These are phyloP conservation scores for Zalaria sp. DNA, from an alignment of 2,329 filamentous ascomycete species.

Conservation along the genomic window DNA sequence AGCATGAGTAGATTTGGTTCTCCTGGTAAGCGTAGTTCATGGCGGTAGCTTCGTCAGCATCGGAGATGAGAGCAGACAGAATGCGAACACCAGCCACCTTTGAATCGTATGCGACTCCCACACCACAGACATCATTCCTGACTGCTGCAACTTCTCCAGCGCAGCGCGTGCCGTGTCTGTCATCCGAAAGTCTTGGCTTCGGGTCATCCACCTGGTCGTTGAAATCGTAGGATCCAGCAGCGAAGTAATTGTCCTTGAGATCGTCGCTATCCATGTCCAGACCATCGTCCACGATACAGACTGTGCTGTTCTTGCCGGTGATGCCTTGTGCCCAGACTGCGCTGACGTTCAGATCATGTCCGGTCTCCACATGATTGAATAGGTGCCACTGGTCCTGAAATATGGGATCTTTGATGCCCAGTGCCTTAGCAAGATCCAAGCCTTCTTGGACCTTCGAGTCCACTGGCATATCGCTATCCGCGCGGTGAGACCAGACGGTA, in stretches of 20 bases:
- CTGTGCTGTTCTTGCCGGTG: constrained; percentile 76
- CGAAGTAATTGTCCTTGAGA: constrained; percentile 85
- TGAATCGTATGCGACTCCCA: constrained; percentile 90
- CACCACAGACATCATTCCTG: constrained; percentile 83
- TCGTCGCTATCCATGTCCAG: constrained; percentile 93
- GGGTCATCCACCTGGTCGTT: constrained; percentile 74
- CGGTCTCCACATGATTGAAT: constrained; percentile 64
- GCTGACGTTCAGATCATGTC: constrained; percentile 94
- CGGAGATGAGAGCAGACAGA: constrained; percentile 75
- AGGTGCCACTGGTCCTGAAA: constrained; percentile 95
- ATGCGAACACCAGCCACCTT: constrained; percentile 87
- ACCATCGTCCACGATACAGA: constrained; percentile 92
- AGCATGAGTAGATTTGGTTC: constrained; percentile 97
- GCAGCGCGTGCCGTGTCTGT: constrained; percentile 84
- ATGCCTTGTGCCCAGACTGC: constrained; percentile 82
- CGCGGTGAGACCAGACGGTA: neutral
- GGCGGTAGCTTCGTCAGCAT: constrained; percentile 81
- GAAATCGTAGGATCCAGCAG: constrained; percentile 86
- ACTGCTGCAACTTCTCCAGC: constrained; percentile 87
- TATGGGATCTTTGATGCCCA: constrained; percentile 79
- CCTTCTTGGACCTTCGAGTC: constrained; percentile 42
- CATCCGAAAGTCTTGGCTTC: constrained; percentile 67
- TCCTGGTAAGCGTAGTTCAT: constrained; percentile 86
- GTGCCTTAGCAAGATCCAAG: constrained; percentile 43
- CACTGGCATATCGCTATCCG: constrained; percentile 8